Evolutionary conservation across 1,139 yeast species (phyloP).

Genomic region (Suhomyces bribrorum): DNA sequence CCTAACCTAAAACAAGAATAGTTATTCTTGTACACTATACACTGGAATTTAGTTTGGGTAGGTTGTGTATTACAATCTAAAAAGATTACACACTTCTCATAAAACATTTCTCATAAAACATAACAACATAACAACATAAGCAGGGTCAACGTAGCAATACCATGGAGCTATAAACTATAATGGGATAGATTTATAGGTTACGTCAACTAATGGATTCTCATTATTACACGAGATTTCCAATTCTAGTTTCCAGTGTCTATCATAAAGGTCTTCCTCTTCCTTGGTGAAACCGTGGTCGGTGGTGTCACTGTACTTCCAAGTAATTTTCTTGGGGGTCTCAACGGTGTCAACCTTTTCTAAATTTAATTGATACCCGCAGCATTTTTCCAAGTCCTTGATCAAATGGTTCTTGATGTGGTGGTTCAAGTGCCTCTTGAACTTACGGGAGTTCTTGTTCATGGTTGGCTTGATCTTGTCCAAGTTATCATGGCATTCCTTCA

Average conservation of each 20-base stretch:
- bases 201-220: conserved; percentile 61
- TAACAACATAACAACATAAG: conserved; percentile 7
- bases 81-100: conserved; percentile 7
- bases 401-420: conserved; percentile 75
- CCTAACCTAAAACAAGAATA: not conserved
- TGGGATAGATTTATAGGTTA: conserved; percentile 55
- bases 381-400: conserved; percentile 62
- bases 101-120: conserved; percentile 4
- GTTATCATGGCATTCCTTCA: conserved; percentile 67
- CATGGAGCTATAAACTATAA: too few relatives aligned
- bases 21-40: too few relatives aligned
- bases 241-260: conserved; percentile 60
- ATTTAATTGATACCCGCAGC: conserved; percentile 59
- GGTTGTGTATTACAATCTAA: not conserved
- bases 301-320: conserved; percentile 57
- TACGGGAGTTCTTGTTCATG: conserved; percentile 68
- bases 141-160: not conserved
- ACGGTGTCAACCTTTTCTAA: conserved; percentile 52
- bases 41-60: not conserved
- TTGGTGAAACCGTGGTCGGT: conserved; percentile 55
- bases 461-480: conserved; percentile 74
- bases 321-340: conserved; percentile 42
- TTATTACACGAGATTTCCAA: conserved; percentile 60
- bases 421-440: conserved; percentile 71
- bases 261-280: conserved; percentile 44